Conservation (phyloP, 306 rosid genomes). For the Herpetospermum pedunculosum region DNA sequence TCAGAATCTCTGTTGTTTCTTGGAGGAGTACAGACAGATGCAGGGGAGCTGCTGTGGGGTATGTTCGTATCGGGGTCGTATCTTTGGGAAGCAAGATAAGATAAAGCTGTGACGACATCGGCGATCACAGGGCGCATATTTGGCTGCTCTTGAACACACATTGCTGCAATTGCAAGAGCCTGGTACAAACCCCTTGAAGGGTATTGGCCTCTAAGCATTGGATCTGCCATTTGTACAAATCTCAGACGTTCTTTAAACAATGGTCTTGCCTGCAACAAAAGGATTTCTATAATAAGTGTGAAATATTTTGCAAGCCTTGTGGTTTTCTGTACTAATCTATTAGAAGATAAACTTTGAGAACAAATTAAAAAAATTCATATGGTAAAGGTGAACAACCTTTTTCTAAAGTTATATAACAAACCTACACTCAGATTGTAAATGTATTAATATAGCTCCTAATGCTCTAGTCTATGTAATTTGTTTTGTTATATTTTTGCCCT, state of each 20-base stretch:
- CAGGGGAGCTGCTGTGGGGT: conserved; percentile 45
- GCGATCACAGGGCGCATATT: conserved; percentile 76
- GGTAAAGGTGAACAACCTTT: no score
- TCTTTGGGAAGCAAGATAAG: conserved; percentile 73
- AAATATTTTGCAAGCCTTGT: not conserved
- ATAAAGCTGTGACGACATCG: conserved; percentile 86
- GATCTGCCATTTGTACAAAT: conserved; percentile 70
- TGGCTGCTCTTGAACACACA: conserved; percentile 92
- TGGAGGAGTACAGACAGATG: conserved; percentile 50
- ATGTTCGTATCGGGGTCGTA: conserved; percentile 36
- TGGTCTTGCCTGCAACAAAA: conserved; percentile 64
- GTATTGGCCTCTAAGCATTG: conserved; percentile 72
- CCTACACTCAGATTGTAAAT: no score
- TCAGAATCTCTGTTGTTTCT: conserved; percentile 38
- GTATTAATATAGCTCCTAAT: not conserved
- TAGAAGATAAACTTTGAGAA: not conserved
- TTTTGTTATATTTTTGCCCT: not conserved
- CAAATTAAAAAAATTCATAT: no score
- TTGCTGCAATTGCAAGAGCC: conserved; percentile 84
- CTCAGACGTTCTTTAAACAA: conserved; percentile 52
- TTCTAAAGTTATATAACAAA: no score
- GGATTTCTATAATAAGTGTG: not conserved
- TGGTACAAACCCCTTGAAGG: conserved; percentile 76
- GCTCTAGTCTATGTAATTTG: not conserved
- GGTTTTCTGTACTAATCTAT: not conserved